phyloP scores from a whole-genome alignment of 2,329 filamentous ascomycete genomes.

The Biscogniauxia mediterranea region DNA sequence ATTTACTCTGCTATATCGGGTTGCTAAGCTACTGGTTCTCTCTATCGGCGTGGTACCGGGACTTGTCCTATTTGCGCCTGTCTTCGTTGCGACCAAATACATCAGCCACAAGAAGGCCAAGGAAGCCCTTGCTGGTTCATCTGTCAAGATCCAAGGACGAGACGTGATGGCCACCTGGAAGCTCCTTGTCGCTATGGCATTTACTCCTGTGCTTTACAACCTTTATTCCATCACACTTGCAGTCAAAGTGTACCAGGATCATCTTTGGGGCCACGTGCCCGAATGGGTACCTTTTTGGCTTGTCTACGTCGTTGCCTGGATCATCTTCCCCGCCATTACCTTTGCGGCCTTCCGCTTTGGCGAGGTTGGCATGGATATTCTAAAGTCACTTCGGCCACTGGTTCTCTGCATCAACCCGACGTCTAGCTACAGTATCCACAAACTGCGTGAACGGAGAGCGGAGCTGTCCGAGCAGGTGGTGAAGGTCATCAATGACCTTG shows the following conservation, averaged over 20 bases:
- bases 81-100: conserved; percentile 80
- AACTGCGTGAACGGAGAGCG: conserved; percentile 69
- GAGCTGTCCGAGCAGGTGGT: conserved; percentile 81
- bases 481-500: conserved; percentile 89
- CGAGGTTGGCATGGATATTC: conserved; percentile 97
- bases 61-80: conserved; percentile 80
- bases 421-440: conserved; percentile 79
- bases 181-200: conserved; percentile 78
- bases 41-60: conserved; percentile 82
- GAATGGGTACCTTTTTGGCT: conserved; percentile 76
- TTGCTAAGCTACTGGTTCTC: conserved; percentile 74
- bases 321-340: conserved; percentile 82
- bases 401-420: conserved; percentile 81
- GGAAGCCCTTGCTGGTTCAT: conserved; percentile 79
- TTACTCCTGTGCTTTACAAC: conserved; percentile 79
- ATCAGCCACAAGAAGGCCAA: conserved; percentile 81
- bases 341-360: conserved; percentile 93
- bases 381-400: conserved; percentile 89
- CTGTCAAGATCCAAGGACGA: conserved; percentile 82
- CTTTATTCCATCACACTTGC: conserved; percentile 75
- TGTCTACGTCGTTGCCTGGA: conserved; percentile 70
- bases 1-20: conserved; percentile 73
- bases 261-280: conserved; percentile 79
- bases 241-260: conserved; percentile 76
- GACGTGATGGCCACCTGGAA: conserved; percentile 97